These are phyloP conservation scores for Trichocomaceae sp. DNA, from an alignment of 2,329 filamentous ascomycete species.

Conservation along the genomic window DNA sequence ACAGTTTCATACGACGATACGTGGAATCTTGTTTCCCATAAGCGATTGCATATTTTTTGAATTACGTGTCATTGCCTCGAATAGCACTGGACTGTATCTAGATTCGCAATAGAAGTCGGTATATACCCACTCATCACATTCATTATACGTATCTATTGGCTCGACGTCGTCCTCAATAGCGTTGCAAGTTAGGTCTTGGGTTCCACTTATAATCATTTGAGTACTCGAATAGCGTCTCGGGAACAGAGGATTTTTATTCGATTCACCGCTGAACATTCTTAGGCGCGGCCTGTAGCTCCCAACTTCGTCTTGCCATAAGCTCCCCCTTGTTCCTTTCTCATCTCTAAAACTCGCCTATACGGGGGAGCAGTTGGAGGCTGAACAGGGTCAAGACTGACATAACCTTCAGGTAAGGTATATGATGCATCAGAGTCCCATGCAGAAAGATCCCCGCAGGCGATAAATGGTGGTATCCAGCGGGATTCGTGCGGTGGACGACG, in stretches of 20 bases:
- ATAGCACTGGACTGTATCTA: neutral
- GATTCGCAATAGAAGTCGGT: neutral
- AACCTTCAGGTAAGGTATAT: conserved; percentile 78
- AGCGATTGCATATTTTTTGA: neutral
- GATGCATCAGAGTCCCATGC: conserved; percentile 94
- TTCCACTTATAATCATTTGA: no score
- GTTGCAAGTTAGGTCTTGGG: neutral
- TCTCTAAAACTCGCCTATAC: conserved; percentile 83
- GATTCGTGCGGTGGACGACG: conserved; percentile 35
- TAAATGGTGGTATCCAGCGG: conserved; percentile 87
- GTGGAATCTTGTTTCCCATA: neutral
- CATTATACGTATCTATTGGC: neutral
- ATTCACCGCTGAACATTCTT: neutral
- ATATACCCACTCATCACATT: conserved; percentile 1
- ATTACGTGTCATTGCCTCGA: neutral
- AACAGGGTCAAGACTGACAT: conserved; percentile 81
- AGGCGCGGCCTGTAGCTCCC: conserved; percentile 20
- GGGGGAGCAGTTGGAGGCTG: conserved; percentile 94
- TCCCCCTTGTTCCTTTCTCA: conserved; percentile 68
- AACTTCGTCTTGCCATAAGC: conserved; percentile 66
- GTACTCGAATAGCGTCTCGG: neutral
- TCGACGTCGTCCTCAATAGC: neutral
- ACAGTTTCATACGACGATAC: neutral
- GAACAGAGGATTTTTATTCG: neutral
- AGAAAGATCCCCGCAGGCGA: conserved; percentile 94